Base-by-base conservation (phyloP, 169 alveolate species). In the Toxoplasma gondii region DNA sequence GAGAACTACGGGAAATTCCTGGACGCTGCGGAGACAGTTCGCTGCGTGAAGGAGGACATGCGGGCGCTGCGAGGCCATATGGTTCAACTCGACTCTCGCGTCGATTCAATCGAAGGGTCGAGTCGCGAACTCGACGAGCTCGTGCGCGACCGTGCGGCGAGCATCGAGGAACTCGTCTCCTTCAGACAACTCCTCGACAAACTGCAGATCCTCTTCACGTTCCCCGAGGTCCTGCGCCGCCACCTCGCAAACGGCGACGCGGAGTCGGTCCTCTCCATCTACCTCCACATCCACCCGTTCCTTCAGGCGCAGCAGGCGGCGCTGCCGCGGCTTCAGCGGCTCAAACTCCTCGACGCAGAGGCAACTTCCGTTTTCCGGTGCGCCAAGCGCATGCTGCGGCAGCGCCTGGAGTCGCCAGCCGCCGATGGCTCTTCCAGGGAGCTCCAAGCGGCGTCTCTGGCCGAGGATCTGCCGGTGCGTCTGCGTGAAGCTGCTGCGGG, bases 1-100 rank as follows among this genome's bases (percentile, higher is more conserved):
- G 98, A 98, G 82, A 97, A 98, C 95, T 98, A 98, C 91, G 96
- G 94, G 45, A 97, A 98, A 93, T 98, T 98, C 96, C 96, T 98
- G 29, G 92, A 97, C 24, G 98, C 99, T 34, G 97, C 98, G 36
- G 98, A 97, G 88, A 96, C 98, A 17, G 96, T 98, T 22, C 92
- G 95, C 80, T 92, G 95, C 74, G 97, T 97, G 95, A 97, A 97
- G 80, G 83, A 91, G 49, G 67, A 92, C 74, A 96, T 97, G 91
- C 92, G 67, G 64, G 16, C 80, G 38, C 95, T 97, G 39, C 96
- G 95, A 80, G 91, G 88, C 24, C 93, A 95, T 93, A 92, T 97
- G 96, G 70, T 69, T 67, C 67, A 43, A 17, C 94, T 95, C 36
- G 91, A 91, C 38, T 27, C 69, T 24, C 86, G 94, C 31, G 91